Evolutionary conservation across 2,329 filamentous ascomycete species (phyloP), one percentile per base, ranked within the genome.

Genomic region (Coniochaeta hoffmannii): DNA sequence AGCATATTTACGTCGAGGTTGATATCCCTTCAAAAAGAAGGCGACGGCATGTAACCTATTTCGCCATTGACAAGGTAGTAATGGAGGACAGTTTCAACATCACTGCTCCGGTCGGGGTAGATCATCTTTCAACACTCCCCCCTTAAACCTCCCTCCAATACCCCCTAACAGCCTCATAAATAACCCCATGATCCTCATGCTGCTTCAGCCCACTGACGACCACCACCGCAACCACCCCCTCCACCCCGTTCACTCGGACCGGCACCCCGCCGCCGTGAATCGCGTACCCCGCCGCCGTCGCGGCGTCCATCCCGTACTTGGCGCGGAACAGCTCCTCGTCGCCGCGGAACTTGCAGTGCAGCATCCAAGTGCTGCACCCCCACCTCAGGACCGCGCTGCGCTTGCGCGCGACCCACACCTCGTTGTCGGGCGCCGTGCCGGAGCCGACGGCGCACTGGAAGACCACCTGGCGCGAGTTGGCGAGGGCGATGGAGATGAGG

Each of bases 211-310:
- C 89, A 64, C 84, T 88, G 1, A 93, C 86, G 17, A 91, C 83
- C 24, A 91, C 83, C 1, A 90, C 85, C 0, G 82, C 89, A 9
- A 91, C 84, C 3, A 90, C 72, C 0, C 88, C 89, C 71, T 92
- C 88, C 1, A 92, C 87, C 0, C 87, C 87, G 54, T 73, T 73
- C 7, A 93, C 88, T 8, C 83, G 77, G 31, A 93, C 79, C 0
- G 89, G 89, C 59, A 89, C 83, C 0, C 78, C 89, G 22, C 89
- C 89, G 0, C 89, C 89, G 68, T 92, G 88, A 59, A 91, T 88
- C 1, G 88, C 88, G 73, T 88, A 93, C 31, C 81, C 74, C 54
- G 77, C 76, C 2, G 77, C 79, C 15, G 76, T 75, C 52, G 77
- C 78, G 17, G 30, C 71, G 6, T 80, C 77, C 64, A 92, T 72